Conservation (phyloP, 2,329 filamentous ascomycete genomes). For the Sporothrix pseudoabietina region DNA sequence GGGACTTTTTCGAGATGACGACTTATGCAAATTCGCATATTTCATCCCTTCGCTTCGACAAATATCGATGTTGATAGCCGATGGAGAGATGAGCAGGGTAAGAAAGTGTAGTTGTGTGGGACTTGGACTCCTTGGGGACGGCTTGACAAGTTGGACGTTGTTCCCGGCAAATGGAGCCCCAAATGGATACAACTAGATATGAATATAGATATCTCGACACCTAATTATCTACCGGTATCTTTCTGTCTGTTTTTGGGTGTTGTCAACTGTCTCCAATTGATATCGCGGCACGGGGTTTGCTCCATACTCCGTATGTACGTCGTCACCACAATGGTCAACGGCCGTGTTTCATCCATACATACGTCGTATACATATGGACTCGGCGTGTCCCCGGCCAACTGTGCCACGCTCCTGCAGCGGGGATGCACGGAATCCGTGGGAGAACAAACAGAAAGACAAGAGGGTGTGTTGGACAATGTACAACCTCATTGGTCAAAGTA, state of each 20-base stretch:
- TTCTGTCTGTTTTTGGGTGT: neutral
- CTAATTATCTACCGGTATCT: neutral
- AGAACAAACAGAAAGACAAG: neutral
- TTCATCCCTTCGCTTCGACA: neutral
- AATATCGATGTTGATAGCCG: neutral
- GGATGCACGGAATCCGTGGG: slow-evolving; percentile 6
- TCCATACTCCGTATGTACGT: neutral
- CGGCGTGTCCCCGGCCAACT: slow-evolving; percentile 10
- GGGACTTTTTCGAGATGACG: neutral
- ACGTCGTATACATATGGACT: neutral
- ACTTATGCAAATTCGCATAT: neutral
- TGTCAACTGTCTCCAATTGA: neutral
- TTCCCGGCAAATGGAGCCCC: neutral
- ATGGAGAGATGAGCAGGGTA: neutral
- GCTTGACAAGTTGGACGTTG: neutral
- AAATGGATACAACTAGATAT: neutral
- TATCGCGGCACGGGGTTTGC: neutral
- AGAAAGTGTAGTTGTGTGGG: too few species aligned
- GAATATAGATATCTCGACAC: neutral
- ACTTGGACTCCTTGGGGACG: too few species aligned
- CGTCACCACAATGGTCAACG: neutral
- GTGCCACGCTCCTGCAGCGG: slow-evolving; percentile 18
- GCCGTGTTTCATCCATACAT: neutral
- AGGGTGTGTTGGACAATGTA: neutral
- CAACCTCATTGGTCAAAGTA: neutral